Base-by-base conservation (phyloP, 371 early-diverging fungal species). In the Scutellospora calospora region DNA sequence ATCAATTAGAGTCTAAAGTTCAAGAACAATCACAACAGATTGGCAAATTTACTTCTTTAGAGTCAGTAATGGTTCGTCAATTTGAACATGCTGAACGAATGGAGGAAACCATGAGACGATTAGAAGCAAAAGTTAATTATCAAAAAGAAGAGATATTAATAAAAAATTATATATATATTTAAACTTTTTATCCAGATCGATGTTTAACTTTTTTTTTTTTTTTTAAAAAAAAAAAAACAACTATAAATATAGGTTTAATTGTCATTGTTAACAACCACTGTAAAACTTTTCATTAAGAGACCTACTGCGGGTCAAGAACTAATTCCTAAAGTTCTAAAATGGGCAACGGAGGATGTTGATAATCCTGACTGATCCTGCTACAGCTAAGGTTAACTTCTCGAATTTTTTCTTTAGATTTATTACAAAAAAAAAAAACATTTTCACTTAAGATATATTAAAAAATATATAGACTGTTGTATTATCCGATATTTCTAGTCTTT, bases 321-420 rank as follows among this genome's bases (percentile, higher is more conserved):
- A 57, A 97, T 98, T 5, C 96, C 95, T 68, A 91, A 94, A 82
- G 93, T 98, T 18, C 89, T 99, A 38, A 96, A 96, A 85, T 92
- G 91, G 86, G 98, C 97, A 1, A 98, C 98, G 14, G 95, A 98
- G 82, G 94, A 93, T 45, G 91, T 91, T 16, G 98, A 97, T 79
- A 97, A 98, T 86, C 98, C 99, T 5, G 98, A 98, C 96, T 4
- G 95, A 96, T 83, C 98, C 98, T 38, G 86, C 89, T 49, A 91
- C 90, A 8, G 92, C 92, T 35, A 93, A 91, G 87, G 88, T 87
- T 84, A 55, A 71, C 65, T 25, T 35, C 45, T 45, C 45, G 12
- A 45, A 45, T 38, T 38, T 38, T 38, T 22, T 52, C 1, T n/a
- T 5, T 35, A 71, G 25, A 79, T 84, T 76, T 59, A 73, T 83